phyloP scores from a whole-genome alignment of 179 eudicot species.

The Corrigiola litoralis region DNA sequence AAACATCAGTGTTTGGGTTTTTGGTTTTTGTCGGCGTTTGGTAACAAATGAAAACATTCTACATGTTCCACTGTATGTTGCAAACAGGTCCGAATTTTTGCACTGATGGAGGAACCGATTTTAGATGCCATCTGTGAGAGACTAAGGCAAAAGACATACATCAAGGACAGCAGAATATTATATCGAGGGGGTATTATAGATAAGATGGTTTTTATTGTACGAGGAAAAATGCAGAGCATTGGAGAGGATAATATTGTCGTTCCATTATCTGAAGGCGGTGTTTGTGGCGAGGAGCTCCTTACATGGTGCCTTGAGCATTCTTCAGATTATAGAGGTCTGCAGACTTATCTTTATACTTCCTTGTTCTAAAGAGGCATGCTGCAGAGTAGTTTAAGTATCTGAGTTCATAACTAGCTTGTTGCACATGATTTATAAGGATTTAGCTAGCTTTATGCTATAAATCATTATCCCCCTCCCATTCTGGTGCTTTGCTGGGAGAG shows the following conservation, averaged over 20 bases:
- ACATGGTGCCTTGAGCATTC: constrained; percentile 80
- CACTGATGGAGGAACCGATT: constrained; percentile 41
- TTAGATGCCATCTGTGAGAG: constrained; percentile 73
- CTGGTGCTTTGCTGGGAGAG: too few relatives aligned
- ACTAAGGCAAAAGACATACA: constrained; percentile 63
- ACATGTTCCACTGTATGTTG: background rate
- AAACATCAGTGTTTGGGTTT: background rate
- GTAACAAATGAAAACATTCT: background rate
- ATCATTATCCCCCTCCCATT: background rate
- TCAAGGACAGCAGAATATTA: constrained; percentile 54
- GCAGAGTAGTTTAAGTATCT: background rate
- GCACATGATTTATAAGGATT: background rate
- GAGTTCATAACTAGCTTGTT: background rate
- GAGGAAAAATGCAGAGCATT: constrained; percentile 71
- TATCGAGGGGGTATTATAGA: constrained; percentile 53
- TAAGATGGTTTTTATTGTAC: constrained; percentile 77
- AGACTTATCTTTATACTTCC: background rate
- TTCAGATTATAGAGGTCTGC: constrained; percentile 52
- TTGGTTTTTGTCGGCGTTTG: background rate
- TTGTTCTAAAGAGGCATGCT: background rate
- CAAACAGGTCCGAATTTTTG: constrained; percentile 38
- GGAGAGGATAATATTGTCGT: constrained; percentile 47
- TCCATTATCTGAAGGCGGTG: constrained; percentile 63
- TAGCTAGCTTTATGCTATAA: background rate
- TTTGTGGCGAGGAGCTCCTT: constrained; percentile 82